phyloP scores from a whole-genome alignment of 805 yeast genomes.

The Sungouiozyma intestinalis region DNA sequence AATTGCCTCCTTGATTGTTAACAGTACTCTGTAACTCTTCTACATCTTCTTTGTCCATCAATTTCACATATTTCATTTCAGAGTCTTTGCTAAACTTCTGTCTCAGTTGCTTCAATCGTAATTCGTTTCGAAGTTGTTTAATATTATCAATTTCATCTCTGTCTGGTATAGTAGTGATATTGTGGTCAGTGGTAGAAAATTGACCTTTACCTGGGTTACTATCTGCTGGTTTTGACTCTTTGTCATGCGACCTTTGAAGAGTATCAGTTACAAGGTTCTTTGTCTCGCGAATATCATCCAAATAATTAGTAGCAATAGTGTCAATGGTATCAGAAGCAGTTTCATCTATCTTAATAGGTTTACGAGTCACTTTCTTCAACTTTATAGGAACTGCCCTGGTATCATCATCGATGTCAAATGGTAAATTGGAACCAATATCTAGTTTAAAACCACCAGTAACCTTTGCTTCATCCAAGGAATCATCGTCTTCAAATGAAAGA shows the following conservation, averaged over 20 bases:
- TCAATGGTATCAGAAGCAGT: background rate
- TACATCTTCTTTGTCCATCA: constrained; percentile 21
- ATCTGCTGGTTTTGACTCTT: background rate
- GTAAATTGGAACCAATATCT: background rate
- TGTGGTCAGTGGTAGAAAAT: background rate
- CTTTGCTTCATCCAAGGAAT: background rate
- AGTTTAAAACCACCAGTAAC: background rate
- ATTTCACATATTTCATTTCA: constrained; percentile 21
- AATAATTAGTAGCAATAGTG: background rate
- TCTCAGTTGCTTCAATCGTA: background rate
- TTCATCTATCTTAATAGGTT: background rate
- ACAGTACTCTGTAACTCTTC: constrained; percentile 16
- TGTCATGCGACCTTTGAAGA: background rate
- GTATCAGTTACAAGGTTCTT: background rate
- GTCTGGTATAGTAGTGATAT: background rate
- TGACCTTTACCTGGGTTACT: background rate
- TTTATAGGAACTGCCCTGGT: background rate
- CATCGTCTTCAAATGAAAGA: background rate
- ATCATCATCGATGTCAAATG: background rate
- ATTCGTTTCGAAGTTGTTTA: background rate
- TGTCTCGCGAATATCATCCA: background rate
- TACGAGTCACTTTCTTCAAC: background rate
- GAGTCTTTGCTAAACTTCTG: background rate
- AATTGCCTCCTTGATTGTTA: constrained; percentile 12
- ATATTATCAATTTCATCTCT: background rate